Evolutionary conservation across 2,329 filamentous ascomycete genomes (phyloP), one percentile per base, ranked within the genome.

Genomic region (Trichophyton schoenleinii): DNA sequence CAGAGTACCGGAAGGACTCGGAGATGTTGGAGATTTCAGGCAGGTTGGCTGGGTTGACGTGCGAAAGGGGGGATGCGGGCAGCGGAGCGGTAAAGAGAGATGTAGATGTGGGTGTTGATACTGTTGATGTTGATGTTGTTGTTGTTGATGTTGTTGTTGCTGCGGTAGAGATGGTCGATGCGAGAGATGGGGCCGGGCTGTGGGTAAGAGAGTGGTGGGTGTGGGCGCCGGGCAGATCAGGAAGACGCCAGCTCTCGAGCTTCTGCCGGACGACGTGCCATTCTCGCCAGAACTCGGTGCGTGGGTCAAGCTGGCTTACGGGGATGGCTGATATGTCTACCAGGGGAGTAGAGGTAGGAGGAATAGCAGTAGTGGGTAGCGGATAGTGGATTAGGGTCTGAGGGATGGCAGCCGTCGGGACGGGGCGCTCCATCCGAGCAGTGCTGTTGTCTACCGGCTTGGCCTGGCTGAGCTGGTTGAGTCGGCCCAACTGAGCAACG

Each of bases 1-100:
- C 91, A 0, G 91, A 86, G 72, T 94, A 91, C 18, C 91, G 88
- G 79, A 96, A 96, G 9, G 88, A 88, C 72, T 96, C 90, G 20
- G 89, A 95, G 58, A 96, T 87, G 68, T 91, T 88, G 38, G 85
- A 81, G 9, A 96, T 79, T 65, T 95, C 90, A 22, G 84, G 80
- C 1, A 88, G 75, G 70, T 94, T 87, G 6, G 80, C 80, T 8
- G 81, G 76, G 0, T 81, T 81, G 1, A 76, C 70, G 42, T 68
- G 64, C 11, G 67, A 68, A 34, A 67, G 66, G 57, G 58, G 46
- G 52, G 67, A 64, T 5, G 66, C 62, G 15, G 70, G 66, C 11
- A 55, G 28, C 67, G 66, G 38, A 67, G 69, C 3, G 65, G 69
- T 3, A 66, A 59, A 72, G 72, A n/a, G 67, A 63, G 18, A 63